phyloP scores from a whole-genome alignment of 306 rosid genomes.

The Vicia villosa region DNA sequence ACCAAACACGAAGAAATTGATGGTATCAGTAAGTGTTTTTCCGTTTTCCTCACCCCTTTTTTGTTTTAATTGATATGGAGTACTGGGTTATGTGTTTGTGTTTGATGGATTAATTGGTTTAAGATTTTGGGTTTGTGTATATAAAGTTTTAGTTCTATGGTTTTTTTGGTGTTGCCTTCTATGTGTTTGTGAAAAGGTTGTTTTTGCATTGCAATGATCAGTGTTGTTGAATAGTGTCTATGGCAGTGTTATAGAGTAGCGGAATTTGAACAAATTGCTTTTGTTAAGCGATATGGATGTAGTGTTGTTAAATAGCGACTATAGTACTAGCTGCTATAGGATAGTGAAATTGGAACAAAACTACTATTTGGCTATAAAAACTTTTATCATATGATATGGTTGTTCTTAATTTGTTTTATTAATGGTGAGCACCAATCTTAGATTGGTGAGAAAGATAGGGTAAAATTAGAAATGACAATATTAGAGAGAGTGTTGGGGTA shows the following conservation, averaged over 20 bases:
- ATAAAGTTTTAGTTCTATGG: background rate
- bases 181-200: slow-evolving; percentile 1
- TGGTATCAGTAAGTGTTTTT: slow-evolving; percentile 70
- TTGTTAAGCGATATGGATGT: too few relatives aligned
- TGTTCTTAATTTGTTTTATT: background rate
- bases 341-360: too few relatives aligned
- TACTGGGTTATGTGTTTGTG: background rate
- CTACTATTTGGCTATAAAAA: background rate
- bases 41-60: slow-evolving; percentile 23
- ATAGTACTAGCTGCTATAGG: too few relatives aligned
- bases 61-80: background rate
- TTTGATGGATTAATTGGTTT: background rate
- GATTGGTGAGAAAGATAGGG: background rate
- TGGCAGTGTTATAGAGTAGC: too few relatives aligned
- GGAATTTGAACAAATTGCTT: too few relatives aligned
- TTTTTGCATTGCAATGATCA: slow-evolving; percentile 31
- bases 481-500: too few relatives aligned
- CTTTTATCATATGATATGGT: background rate
- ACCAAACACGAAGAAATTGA: slow-evolving; percentile 65
- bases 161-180: slow-evolving; percentile 2
- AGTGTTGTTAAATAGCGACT: too few relatives aligned
- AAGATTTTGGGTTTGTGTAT: slow-evolving; percentile 20
- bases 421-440: background rate
- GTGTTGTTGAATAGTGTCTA: background rate
- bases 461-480: too few relatives aligned